These are phyloP conservation scores for Acidomyces sp. DNA, from an alignment of 495 filamentous ascomycete genomes.

Conservation along the genomic window DNA sequence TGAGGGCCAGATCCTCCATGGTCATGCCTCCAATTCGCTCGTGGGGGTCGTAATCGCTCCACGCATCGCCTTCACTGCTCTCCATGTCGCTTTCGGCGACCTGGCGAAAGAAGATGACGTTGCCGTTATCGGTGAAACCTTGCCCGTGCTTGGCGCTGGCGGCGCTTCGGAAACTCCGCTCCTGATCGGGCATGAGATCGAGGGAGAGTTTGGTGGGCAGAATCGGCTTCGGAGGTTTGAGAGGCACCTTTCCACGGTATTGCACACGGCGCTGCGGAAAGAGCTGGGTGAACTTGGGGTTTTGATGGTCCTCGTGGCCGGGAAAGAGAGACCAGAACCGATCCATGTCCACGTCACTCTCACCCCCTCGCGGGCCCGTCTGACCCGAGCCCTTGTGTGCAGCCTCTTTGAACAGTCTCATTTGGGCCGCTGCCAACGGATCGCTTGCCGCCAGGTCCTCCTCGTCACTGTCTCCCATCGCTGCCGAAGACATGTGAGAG, in stretches of 20 bases:
- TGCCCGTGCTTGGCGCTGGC: background rate
- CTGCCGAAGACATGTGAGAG: conserved; percentile 6
- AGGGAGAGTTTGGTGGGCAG: conserved; percentile 76
- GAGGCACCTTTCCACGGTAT: conserved; percentile 53
- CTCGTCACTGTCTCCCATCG: background rate
- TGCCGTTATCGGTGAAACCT: background rate
- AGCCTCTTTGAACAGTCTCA: conserved; percentile 19
- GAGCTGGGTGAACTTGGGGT: conserved; percentile 57
- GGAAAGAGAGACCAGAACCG: conserved; percentile 58
- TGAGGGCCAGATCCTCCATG: conserved; percentile 59
- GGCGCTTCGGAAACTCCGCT: conserved; percentile 57
- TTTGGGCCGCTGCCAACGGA: conserved; percentile 4
- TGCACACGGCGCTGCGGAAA: conserved; percentile 60
- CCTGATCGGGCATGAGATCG: conserved; percentile 69
- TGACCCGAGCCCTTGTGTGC: conserved; percentile 26
- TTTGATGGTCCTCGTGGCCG: conserved; percentile 49
- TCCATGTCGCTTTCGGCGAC: conserved; percentile 29
- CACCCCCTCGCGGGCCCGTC: conserved; percentile 20
- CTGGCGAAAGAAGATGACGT: background rate
- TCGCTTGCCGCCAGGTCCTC: conserved; percentile 4
- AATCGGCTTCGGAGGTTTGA: conserved; percentile 65
- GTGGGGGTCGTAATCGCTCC: conserved; percentile 44
- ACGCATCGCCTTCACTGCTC: conserved; percentile 34
- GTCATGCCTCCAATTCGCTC: conserved; percentile 56
- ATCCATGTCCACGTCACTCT: conserved; percentile 40